Percentiles rank a stretch among this genome's conserved stretches.
phyloP scores from a whole-genome alignment of 345 rosid genomes.

The Raphanus sativus region DNA sequence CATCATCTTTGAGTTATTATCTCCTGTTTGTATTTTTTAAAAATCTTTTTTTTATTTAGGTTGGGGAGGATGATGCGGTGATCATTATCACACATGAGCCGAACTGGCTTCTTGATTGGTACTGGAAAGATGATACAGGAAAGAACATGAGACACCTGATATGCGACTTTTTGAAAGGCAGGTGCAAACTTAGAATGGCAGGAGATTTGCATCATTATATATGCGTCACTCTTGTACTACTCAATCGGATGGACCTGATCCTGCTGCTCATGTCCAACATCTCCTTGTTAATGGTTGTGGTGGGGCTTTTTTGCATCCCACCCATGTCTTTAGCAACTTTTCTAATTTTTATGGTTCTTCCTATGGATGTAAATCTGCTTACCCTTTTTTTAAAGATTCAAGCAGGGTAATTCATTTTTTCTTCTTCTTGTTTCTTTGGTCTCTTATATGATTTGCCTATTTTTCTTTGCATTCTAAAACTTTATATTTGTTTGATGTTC shows the following conservation, averaged over 20 bases:
- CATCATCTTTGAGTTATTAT: neutral
- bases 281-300: conserved; percentile 97
- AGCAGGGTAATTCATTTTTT: conserved; percentile 62
- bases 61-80: conserved; percentile 71
- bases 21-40: neutral
- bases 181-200: conserved; percentile 92
- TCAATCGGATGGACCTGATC: conserved; percentile 63
- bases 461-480: conserved; percentile 6
- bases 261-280: conserved; percentile 67
- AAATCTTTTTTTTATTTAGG: conserved; percentile 42
- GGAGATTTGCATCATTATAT: conserved; percentile 97
- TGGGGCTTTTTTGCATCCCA: conserved; percentile 97
- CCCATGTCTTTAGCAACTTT: conserved; percentile 87
- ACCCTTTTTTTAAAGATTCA: conserved; percentile 95
- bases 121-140: conserved; percentile 73
- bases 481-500: conserved; percentile 20
- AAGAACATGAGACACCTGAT: conserved; percentile 81
- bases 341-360: conserved; percentile 55
- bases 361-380: conserved; percentile 78
- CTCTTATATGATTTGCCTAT: neutral
- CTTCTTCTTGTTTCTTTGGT: neutral
- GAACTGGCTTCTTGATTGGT: conserved; percentile 97
- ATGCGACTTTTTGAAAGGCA: conserved; percentile 75
- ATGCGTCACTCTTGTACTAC: conserved; percentile 87
- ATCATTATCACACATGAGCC: conserved; percentile 95